These are phyloP conservation scores for Tolypocladium ophioglossoides DNA, from an alignment of 2,329 filamentous ascomycete species.

Conservation along the genomic window DNA sequence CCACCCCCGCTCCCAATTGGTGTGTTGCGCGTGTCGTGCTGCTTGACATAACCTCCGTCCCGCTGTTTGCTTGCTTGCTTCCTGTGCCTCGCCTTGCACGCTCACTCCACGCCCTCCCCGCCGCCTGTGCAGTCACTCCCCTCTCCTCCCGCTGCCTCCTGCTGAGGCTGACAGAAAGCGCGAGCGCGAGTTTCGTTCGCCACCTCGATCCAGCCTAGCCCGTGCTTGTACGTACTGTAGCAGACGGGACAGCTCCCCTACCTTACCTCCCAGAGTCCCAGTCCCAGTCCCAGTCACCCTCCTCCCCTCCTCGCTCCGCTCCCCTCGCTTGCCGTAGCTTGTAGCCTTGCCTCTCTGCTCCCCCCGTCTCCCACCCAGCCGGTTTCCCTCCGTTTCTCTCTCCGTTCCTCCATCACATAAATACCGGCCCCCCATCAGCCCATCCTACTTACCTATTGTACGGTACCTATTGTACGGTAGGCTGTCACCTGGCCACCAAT, in stretches of 20 bases:
- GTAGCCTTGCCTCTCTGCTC: not conserved
- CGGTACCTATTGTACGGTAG: not conserved
- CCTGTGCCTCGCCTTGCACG: not conserved
- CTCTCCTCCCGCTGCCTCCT: not conserved
- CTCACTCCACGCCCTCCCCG: not conserved
- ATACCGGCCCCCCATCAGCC: not conserved
- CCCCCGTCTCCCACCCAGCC: not conserved
- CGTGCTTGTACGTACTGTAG: not conserved
- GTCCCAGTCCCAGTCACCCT: not conserved
- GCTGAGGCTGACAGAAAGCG: constrained; percentile 1
- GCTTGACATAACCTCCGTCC: not conserved
- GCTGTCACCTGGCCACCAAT: not conserved
- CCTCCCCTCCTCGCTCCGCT: not conserved
- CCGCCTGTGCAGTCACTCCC: not conserved
- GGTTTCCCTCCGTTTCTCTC: not conserved
- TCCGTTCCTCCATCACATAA: not conserved
- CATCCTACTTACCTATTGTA: not conserved
- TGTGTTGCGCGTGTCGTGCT: not conserved
- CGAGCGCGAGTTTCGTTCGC: not conserved
- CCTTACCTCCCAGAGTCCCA: not conserved
- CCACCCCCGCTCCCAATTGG: too few relatives aligned
- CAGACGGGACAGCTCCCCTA: not conserved
- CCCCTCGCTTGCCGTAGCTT: not conserved
- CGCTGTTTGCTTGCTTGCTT: not conserved
- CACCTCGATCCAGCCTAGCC: constrained; percentile 1